These are phyloP conservation scores for Vitis labrusca DNA, from an alignment of 164 flowering plant genomes.

Conservation along the genomic window DNA sequence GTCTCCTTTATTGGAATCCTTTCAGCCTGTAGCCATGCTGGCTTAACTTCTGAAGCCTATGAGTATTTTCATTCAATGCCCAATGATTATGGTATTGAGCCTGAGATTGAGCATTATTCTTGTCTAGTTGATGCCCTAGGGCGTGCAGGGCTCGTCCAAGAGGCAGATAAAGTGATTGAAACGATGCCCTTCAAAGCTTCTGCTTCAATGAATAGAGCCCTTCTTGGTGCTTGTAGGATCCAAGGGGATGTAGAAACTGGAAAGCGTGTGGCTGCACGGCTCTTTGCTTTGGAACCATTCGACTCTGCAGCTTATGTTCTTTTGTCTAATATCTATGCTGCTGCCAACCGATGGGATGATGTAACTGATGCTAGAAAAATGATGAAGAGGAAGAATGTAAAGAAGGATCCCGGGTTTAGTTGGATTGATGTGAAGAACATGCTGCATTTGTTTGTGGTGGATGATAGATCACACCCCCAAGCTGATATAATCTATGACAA, in stretches of 20 bases:
- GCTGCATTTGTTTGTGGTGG: slow-evolving; percentile 56
- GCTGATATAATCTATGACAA: slow-evolving; percentile 37
- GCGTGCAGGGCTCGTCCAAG: slow-evolving; percentile 56
- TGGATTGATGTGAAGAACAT: slow-evolving; percentile 64
- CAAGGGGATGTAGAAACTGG: slow-evolving; percentile 44
- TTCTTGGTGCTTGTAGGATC: slow-evolving; percentile 65
- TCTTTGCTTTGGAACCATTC: slow-evolving; percentile 52
- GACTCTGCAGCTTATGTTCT: slow-evolving; percentile 62
- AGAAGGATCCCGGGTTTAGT: slow-evolving; percentile 72
- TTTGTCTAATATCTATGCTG: slow-evolving; percentile 62
- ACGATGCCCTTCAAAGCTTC: slow-evolving; percentile 52
- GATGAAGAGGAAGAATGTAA: slow-evolving; percentile 49
- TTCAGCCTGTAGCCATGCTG: slow-evolving; percentile 71
- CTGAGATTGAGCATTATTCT: slow-evolving; percentile 60
- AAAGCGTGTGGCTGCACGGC: slow-evolving; percentile 38
- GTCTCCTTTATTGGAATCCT: slow-evolving; percentile 67
- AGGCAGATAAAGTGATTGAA: slow-evolving; percentile 48
- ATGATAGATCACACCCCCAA: slow-evolving; percentile 54
- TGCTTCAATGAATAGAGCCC: slow-evolving; percentile 50
- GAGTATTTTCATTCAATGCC: slow-evolving; percentile 39
- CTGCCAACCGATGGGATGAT: slow-evolving; percentile 48
- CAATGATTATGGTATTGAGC: slow-evolving; percentile 39
- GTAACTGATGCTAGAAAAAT: slow-evolving; percentile 42
- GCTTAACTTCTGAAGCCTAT: slow-evolving; percentile 53
- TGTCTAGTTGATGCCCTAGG: slow-evolving; percentile 71